These are phyloP conservation scores for Trichoderma asperelloides DNA, from an alignment of 495 filamentous ascomycete species.

Conservation along the genomic window DNA sequence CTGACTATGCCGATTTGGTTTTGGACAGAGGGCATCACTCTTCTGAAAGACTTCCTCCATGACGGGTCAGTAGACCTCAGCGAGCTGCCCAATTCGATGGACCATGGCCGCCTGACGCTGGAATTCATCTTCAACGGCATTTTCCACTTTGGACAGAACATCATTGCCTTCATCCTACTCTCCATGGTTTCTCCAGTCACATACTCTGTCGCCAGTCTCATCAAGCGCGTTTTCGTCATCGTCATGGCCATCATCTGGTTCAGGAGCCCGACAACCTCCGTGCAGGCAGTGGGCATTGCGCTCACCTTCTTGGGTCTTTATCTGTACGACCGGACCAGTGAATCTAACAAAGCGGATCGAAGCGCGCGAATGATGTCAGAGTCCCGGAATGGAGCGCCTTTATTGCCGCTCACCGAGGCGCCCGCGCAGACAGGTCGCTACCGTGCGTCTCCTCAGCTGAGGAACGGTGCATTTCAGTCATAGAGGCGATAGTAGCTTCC, in stretches of 20 bases:
- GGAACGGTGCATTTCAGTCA: neutral
- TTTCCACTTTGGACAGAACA: conserved; percentile 94
- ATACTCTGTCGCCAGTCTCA: conserved; percentile 88
- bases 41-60: conserved; percentile 65
- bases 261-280: conserved; percentile 68
- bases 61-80: conserved; percentile 54
- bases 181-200: conserved; percentile 92
- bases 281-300: conserved; percentile 76
- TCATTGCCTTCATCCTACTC: conserved; percentile 84
- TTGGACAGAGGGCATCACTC: conserved; percentile 71
- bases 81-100: conserved; percentile 55
- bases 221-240: conserved; percentile 97
- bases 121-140: conserved; percentile 96
- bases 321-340: conserved; percentile 87
- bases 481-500: neutral
- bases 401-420: conserved; percentile 58
- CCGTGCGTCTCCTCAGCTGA: neutral
- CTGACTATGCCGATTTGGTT: conserved; percentile 92
- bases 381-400: conserved; percentile 34
- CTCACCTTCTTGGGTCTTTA: conserved; percentile 92
- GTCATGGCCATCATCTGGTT: conserved; percentile 95
- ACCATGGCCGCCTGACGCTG: conserved; percentile 66
- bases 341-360: conserved; percentile 75
- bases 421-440: neutral
- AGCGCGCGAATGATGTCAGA: conserved; percentile 45